Base-by-base conservation (phyloP, 2,329 filamentous ascomycete genomes). In the Thielaviopsis populi region DNA sequence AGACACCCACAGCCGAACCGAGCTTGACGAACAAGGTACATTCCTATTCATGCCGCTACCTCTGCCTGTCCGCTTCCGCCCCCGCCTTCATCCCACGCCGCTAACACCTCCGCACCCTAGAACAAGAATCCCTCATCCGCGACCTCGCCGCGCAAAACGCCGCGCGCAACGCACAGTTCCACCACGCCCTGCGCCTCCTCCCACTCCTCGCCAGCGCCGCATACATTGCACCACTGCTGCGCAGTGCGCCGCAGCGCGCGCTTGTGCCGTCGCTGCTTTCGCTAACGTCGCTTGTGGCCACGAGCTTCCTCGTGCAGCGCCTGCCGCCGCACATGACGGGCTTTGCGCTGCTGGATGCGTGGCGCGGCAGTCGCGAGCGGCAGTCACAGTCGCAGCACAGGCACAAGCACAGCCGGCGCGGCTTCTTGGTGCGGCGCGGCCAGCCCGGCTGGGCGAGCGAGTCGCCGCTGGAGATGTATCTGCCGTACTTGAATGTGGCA, bases 1-100 rank as follows among this genome's bases (percentile, higher is more conserved):
- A 65, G 78, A 80, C 71, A 10, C 15, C 27, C 74, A 73, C 27
- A 73, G 78, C 37, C 79, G 81, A 13, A 80, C 84, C 68, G 81
- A 84, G 63, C 77, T 94, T 66, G 89, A 94, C 72, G 88, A 91
- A 74, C 81, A 91, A 79, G 86, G 86, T 86, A 72, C 62, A 30
- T 42, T 40, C 37, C n/a, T 64, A 41, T 48, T 50, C 59, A 62
- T 58, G 42, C 42, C 58, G 8, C 61, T 22, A 24, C 33, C 62
- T 54, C 42, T 63, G n/a, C n/a, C 63, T 24, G 30, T 10, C 24
- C 13, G 15, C 53, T 10, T n/a, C n/a, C n/a, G n/a, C n/a, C n/a
- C n/a, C 27, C 30, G 10, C 17, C 0, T 33, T 8, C 8, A 15
- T 19, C 17, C 6, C 17, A 4, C 48, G 2, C 27, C 11, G 59